phyloP scores from a whole-genome alignment of 2,329 filamentous ascomycete genomes.

The Corinectria fuckeliana region DNA sequence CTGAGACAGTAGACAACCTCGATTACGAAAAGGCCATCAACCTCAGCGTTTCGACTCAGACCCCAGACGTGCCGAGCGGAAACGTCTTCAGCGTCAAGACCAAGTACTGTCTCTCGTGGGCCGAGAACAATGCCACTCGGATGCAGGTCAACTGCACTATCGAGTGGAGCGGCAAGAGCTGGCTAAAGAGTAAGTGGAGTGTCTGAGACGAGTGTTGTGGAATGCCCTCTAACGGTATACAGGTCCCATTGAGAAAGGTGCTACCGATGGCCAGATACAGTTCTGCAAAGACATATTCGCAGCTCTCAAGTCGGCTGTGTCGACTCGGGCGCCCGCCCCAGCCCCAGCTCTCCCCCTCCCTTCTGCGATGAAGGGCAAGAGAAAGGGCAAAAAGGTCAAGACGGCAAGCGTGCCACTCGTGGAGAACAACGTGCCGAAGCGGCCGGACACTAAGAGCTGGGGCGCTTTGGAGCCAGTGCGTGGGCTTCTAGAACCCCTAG shows the following conservation, averaged over 20 bases:
- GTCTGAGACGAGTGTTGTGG: not conserved
- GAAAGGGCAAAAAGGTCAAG: slow-evolving; percentile 63
- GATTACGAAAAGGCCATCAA: slow-evolving; percentile 89
- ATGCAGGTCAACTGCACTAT: slow-evolving; percentile 88
- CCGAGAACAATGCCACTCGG: slow-evolving; percentile 81
- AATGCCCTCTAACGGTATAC: slow-evolving; percentile 39
- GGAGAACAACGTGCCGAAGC: slow-evolving; percentile 49
- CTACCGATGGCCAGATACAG: slow-evolving; percentile 84
- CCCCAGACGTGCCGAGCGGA: slow-evolving; percentile 92
- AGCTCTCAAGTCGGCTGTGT: slow-evolving; percentile 75
- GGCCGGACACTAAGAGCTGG: slow-evolving; percentile 64
- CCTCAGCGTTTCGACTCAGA: slow-evolving; percentile 83
- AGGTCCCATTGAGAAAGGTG: slow-evolving; percentile 96
- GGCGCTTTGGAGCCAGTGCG: slow-evolving; percentile 82
- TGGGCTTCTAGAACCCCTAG: slow-evolving; percentile 70
- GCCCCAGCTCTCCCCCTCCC: slow-evolving; percentile 53
- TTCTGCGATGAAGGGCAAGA: slow-evolving; percentile 60
- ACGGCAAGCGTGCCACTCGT: slow-evolving; percentile 52
- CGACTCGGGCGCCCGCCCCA: slow-evolving; percentile 63
- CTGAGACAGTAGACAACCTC: slow-evolving; percentile 80
- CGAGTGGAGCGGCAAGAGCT: slow-evolving; percentile 98
- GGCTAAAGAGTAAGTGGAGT: slow-evolving; percentile 81
- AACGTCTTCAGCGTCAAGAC: slow-evolving; percentile 93
- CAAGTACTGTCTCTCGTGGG: slow-evolving; percentile 94
- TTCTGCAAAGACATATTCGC: slow-evolving; percentile 84